Conservation (phyloP, 805 yeast genomes). For the Saturnispora bothae region DNA sequence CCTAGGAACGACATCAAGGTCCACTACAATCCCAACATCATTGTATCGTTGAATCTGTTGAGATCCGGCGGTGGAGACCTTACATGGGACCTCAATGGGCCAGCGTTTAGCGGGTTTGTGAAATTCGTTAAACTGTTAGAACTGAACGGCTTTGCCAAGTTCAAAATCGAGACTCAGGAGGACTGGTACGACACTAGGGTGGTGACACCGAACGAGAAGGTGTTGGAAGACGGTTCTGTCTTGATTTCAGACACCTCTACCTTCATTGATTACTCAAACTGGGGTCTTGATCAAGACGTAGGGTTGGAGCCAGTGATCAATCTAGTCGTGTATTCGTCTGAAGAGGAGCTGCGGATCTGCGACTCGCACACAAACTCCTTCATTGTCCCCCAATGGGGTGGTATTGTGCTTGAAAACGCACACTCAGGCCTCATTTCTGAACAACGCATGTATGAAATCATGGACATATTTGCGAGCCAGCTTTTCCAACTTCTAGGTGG, state of each 20-base stretch:
- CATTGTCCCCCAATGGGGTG: constrained; percentile 86
- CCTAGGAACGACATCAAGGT: constrained; percentile 25
- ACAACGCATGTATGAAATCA: constrained; percentile 25
- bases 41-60: constrained; percentile 65
- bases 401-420: constrained; percentile 44
- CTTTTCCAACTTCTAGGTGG: constrained; percentile 65
- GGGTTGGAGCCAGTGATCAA: constrained; percentile 58
- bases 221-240: constrained; percentile 19
- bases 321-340: constrained; percentile 56
- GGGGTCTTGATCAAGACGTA: constrained; percentile 46
- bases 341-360: constrained; percentile 35
- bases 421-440: constrained; percentile 10
- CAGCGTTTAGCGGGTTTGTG: constrained; percentile 26
- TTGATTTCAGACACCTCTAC: constrained; percentile 54
- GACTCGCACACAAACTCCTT: constrained; percentile 45
- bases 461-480: constrained; percentile 68
- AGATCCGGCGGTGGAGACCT: constrained; percentile 59
- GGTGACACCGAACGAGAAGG: constrained; percentile 17
- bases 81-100: constrained; percentile 54
- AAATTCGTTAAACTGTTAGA: constrained; percentile 37
- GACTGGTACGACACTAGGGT: constrained; percentile 49
- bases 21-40: constrained; percentile 55
- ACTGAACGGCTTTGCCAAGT: constrained; percentile 49
- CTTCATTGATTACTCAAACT: constrained; percentile 74
- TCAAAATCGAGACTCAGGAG: constrained; percentile 71